phyloP scores from a whole-genome alignment of 208 protist species.

The Strigomonas galati region DNA sequence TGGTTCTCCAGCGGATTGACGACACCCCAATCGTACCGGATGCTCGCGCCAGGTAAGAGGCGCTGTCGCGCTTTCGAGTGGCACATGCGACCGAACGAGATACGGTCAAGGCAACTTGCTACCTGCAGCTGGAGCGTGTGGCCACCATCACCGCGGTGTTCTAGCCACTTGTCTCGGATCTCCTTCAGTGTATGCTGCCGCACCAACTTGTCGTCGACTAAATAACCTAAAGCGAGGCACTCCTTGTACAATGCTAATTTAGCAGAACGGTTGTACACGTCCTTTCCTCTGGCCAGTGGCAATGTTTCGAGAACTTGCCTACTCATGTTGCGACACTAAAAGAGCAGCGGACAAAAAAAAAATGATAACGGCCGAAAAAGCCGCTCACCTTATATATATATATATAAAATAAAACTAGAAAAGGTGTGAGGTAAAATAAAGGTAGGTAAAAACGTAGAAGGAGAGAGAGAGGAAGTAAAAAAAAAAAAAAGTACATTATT shows the following conservation, averaged over 20 bases:
- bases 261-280: conserved; percentile 68
- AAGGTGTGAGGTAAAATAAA: neutral
- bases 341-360: neutral
- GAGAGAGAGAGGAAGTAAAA: conserved; percentile 10
- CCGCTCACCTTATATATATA: too few species aligned
- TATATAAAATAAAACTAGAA: too few species aligned
- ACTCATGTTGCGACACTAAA: conserved; percentile 41
- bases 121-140: conserved; percentile 80
- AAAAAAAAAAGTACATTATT: conserved; percentile 2
- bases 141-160: conserved; percentile 76
- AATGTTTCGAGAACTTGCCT: conserved; percentile 72
- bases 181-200: conserved; percentile 71
- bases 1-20: conserved; percentile 80
- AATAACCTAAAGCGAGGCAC: conserved; percentile 70
- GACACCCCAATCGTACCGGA: conserved; percentile 84
- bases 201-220: conserved; percentile 62
- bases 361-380: neutral
- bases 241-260: conserved; percentile 87
- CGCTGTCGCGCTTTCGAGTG: conserved; percentile 77
- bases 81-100: conserved; percentile 84
- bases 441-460: neutral
- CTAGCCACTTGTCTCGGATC: conserved; percentile 75
- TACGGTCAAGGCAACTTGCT: conserved; percentile 77
- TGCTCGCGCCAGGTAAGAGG: conserved; percentile 76
- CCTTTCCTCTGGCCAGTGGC: conserved; percentile 80